Conservation (phyloP, 78 protist genomes). For the Salpingoeca rosetta region DNA sequence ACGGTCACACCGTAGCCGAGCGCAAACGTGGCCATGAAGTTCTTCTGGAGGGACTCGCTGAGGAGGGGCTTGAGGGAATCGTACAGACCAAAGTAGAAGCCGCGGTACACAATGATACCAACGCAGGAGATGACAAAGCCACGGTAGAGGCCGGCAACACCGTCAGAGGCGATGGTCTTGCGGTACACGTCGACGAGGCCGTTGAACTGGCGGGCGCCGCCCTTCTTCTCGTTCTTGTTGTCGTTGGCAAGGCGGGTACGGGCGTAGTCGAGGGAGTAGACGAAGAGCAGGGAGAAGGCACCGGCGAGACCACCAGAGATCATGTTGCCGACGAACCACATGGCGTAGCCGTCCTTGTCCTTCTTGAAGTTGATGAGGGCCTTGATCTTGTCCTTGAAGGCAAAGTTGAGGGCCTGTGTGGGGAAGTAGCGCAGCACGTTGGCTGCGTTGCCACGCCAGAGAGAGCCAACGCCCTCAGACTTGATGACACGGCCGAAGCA, state of each 20-base stretch:
- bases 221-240: slow-evolving; percentile 44
- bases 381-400: slow-evolving; percentile 94
- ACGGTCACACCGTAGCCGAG: slow-evolving; percentile 45
- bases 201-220: slow-evolving; percentile 78
- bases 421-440: slow-evolving; percentile 97
- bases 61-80: slow-evolving; percentile 61
- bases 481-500: slow-evolving; percentile 77
- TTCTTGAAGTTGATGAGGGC: slow-evolving; percentile 48
- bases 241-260: slow-evolving; percentile 94
- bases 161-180: slow-evolving; percentile 57
- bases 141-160: slow-evolving; percentile 81
- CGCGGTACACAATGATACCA: slow-evolving; percentile 92
- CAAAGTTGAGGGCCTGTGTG: slow-evolving; percentile 96
- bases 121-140: slow-evolving; percentile 88
- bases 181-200: slow-evolving; percentile 79
- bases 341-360: slow-evolving; percentile 31
- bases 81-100: slow-evolving; percentile 87
- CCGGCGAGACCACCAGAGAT: slow-evolving; percentile 97
- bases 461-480: slow-evolving; percentile 80
- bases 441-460: slow-evolving; percentile 92
- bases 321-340: slow-evolving; percentile 70
- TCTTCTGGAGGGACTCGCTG: slow-evolving; percentile 10
- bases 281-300: slow-evolving; percentile 82
- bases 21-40: slow-evolving; percentile 36
- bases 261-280: slow-evolving; percentile 94